Base-by-base conservation (phyloP, 106 monocot genomes). In the Platanthera zijinensis region DNA sequence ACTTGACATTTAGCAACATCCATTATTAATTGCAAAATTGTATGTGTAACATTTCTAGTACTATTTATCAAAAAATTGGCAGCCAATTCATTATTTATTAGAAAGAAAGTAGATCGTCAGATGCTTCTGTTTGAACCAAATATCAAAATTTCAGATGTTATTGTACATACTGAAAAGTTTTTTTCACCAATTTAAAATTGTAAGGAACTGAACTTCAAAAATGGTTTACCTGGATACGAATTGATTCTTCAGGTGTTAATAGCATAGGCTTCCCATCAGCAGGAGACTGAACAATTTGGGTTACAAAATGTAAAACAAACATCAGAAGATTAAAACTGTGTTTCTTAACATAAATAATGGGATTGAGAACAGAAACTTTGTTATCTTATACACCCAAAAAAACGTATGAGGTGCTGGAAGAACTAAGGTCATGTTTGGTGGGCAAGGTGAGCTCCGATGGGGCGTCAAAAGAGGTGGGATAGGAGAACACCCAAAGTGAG, bases 221-320 rank as follows among this genome's bases (percentile, higher is more conserved):
- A 50, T 4, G 12, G 15, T 82, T 30, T 83, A 99, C 99, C 82
- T 99, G 94, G 76, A 99, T 94, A 64, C 94, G 91, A 52, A 97
- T 97, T 7, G 97, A 99, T 72, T 99, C 99, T 85, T 99, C 99
- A 77, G 99, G 99, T 9, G 99, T 99, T 47, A 99, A 83, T 74
- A 99, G 91, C 99, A 99, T 99, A 57, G 94, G 99, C 52, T 94
- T 94, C 68, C 94, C 99, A 87, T 99, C 99, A 84, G 88, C 88
- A 77, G 99, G 99, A 82, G 99, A 94, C 99, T 99, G 83, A 22
- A 63, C 18, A 79, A 47, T 5, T 51, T 48, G 18, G 51, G n/a
- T 51, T 50, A 59, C 2, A 2, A 77, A 45, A 46, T 8, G 47
- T 45, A 51, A 9, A 10, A 11, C 6, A 61, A 8, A 50, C 25